Evolutionary conservation across 2,329 filamentous ascomycete genomes (phyloP).

Genomic region (Hortaea sp.): DNA sequence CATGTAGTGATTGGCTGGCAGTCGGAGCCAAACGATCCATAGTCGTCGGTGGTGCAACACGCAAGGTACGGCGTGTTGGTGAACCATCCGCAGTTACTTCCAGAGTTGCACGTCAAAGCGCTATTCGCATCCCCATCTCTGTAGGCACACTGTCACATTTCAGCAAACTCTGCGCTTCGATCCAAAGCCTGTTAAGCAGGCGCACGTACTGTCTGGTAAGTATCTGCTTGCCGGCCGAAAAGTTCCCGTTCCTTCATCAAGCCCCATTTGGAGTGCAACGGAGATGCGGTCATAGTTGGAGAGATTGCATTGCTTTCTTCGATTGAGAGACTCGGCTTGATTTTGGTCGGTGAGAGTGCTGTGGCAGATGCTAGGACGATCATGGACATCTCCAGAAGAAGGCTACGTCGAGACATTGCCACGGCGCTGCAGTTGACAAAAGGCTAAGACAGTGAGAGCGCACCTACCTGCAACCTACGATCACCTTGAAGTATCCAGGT

Average conservation of each 20-base stretch:
- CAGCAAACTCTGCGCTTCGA: too few relatives aligned
- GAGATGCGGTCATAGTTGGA: neutral
- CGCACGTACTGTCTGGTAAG: neutral
- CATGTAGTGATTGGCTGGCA: neutral
- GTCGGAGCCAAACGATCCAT: neutral
- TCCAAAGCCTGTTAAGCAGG: too few relatives aligned
- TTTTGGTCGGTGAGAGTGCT: neutral
- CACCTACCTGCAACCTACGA: too few relatives aligned
- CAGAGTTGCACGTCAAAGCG: neutral
- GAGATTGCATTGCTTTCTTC: neutral
- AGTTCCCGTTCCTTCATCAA: neutral
- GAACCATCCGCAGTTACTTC: neutral
- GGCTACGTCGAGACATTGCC: neutral
- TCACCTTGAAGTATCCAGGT: too few relatives aligned
- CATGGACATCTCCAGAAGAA: neutral
- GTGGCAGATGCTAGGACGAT: neutral
- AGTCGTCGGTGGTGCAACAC: neutral
- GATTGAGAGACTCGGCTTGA: neutral
- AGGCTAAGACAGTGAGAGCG: neutral
- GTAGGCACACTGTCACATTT: neutral
- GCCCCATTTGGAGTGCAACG: neutral
- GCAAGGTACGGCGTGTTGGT: neutral
- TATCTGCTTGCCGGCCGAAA: conserved; percentile 1
- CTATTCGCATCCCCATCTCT: neutral
- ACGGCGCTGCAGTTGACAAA: neutral